phyloP scores from a whole-genome alignment of 31 red algal genomes.

The Pterothamnion heteromorphum region DNA sequence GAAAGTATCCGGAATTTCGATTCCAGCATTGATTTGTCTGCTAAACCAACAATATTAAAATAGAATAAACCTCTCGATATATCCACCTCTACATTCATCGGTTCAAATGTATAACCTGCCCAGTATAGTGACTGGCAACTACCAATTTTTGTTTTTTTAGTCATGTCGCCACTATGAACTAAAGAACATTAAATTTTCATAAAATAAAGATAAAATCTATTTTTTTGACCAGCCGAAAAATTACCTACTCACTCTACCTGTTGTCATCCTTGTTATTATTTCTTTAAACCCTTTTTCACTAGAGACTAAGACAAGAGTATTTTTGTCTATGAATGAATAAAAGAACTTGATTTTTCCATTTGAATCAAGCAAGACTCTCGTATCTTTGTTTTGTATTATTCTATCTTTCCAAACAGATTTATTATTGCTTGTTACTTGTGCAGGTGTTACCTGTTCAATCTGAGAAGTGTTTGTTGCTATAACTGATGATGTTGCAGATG shows the following conservation, averaged over 20 bases:
- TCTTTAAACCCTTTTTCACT: not conserved
- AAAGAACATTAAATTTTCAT: too few species aligned
- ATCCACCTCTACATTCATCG: constrained; percentile 1
- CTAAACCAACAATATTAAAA: constrained; percentile 12
- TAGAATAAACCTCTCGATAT: not conserved
- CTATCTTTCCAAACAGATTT: not conserved
- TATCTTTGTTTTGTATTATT: not conserved
- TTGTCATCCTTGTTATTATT: not conserved
- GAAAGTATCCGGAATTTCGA: not conserved
- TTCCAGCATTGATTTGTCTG: not conserved
- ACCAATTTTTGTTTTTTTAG: too few species aligned
- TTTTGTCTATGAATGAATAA: constrained; percentile 10
- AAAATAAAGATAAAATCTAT: too few species aligned
- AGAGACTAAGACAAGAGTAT: not conserved
- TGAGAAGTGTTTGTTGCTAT: too few species aligned
- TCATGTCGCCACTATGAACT: too few species aligned
- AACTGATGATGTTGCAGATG: too few species aligned
- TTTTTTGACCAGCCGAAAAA: too few species aligned
- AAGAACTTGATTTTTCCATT: not conserved
- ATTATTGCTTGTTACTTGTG: too few species aligned
- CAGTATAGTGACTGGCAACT: too few species aligned
- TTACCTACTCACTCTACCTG: too few species aligned
- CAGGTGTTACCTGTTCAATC: too few species aligned
- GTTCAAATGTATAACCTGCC: not conserved
- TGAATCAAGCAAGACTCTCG: not conserved